Conservation (phyloP, 2,329 filamentous ascomycete species). For the Daldinia sp. region DNA sequence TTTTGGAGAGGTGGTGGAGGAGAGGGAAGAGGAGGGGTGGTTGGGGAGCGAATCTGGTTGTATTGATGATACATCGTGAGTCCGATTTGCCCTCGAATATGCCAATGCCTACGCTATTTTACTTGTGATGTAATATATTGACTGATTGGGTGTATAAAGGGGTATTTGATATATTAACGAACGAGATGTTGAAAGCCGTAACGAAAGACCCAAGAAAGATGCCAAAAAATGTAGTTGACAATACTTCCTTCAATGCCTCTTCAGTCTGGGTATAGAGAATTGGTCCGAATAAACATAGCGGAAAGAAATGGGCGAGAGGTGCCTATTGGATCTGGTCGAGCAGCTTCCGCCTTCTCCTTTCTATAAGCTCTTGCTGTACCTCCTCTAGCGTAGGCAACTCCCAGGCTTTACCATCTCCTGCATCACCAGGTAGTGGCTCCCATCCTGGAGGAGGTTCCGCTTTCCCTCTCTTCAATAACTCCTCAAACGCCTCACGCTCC, state of each 20-base stretch:
- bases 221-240: conserved; percentile 20
- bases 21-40: neutral
- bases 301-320: conserved; percentile 43
- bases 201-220: conserved; percentile 30
- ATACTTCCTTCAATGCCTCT: conserved; percentile 22
- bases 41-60: neutral
- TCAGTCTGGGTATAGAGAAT: conserved; percentile 7
- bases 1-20: neutral
- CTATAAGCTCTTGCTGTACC: conserved; percentile 93
- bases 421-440: conserved; percentile 88
- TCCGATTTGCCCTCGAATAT: neutral
- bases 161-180: conserved; percentile 31
- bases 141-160: conserved; percentile 15
- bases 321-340: conserved; percentile 77
- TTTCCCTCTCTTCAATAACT: conserved; percentile 69
- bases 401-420: conserved; percentile 85
- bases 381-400: conserved; percentile 86
- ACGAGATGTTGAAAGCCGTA: conserved; percentile 30
- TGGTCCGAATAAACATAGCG: neutral
- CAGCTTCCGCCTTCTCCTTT: conserved; percentile 83
- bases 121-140: conserved; percentile 8
- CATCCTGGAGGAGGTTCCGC: conserved; percentile 75
- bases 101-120: conserved; percentile 5
- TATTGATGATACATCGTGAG: conserved; percentile 1
- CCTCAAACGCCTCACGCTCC: conserved; percentile 83